Evolutionary conservation across 331 rosid species (phyloP).

Genomic region (Arachis monticola): DNA sequence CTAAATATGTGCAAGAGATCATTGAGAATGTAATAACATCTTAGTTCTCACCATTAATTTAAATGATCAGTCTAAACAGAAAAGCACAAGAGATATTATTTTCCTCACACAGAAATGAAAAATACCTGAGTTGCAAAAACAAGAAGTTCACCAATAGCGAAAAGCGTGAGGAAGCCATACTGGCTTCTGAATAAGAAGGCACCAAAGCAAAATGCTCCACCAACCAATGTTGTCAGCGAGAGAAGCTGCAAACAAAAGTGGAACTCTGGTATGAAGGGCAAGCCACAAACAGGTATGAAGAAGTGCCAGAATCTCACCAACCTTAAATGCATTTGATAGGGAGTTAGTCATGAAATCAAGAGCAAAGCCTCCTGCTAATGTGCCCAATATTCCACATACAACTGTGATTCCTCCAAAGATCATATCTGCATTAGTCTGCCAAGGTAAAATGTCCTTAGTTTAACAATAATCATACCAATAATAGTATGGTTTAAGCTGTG

Average conservation of each 20-base stretch:
- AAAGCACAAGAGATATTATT: background rate
- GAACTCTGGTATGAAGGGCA: background rate
- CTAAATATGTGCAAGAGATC: constrained; percentile 44
- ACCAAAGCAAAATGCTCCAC: constrained; percentile 71
- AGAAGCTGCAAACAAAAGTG: constrained; percentile 64
- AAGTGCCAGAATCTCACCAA: constrained; percentile 39
- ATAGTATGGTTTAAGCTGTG: constrained; percentile 18
- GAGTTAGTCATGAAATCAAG: constrained; percentile 68
- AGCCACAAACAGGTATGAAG: constrained; percentile 26
- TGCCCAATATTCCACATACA: constrained; percentile 82
- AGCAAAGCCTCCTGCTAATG: constrained; percentile 78
- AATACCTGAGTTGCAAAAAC: constrained; percentile 91
- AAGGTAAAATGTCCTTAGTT: constrained; percentile 41
- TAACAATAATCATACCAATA: background rate
- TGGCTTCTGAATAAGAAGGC: constrained; percentile 72
- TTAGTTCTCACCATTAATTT: background rate
- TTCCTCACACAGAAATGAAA: constrained; percentile 20
- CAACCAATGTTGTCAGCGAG: constrained; percentile 63
- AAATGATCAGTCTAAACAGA: background rate
- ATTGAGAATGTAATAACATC: background rate
- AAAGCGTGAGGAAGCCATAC: constrained; percentile 75
- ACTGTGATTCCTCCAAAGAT: constrained; percentile 88
- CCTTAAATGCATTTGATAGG: constrained; percentile 93
- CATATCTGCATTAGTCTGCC: constrained; percentile 85
- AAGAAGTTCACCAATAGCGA: constrained; percentile 81